Evolutionary conservation across 164 flowering plant species (phyloP), one percentile per base, ranked within the genome.

Genomic region (Stephania yunnanensis): DNA sequence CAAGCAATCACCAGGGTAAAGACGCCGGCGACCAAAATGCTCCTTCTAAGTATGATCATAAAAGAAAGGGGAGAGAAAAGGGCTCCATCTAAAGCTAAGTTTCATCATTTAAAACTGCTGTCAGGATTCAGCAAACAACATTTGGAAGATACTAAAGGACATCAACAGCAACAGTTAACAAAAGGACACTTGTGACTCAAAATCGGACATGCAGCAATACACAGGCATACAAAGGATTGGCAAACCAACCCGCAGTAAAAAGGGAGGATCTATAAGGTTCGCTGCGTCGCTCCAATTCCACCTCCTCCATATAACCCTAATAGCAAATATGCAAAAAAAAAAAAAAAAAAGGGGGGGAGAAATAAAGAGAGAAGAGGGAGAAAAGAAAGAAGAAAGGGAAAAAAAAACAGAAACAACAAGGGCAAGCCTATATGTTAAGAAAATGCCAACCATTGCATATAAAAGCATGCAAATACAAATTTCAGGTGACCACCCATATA

Each of bases 271-370:
- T 61, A 19, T 15, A 53, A 36, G 52, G 46, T 70, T 70, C 73
- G 61, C 31, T 36, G 52, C 77, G 71, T 66, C 75, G 80, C 73
- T 71, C 66, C 68, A 67, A 31, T 66, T 67, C 74, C 67, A 61
- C 67, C 45, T 68, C 69, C 71, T 71, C 81, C 68, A 71, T 46
- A 55, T 76, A 72, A 73, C 66, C 78, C 74, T 79, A 76, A 73
- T 53, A 52, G 68, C 53, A 75, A 45, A 55, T 30, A 73, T 63
- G 44, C 30, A 65, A 64, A 69, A 69, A n/a, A 25, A 44, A 22
- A 64, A 72, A 67, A 30, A 30, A 61, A 58, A 61, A 48, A 10
- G 70, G 68, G 15, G 29, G 4, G 42, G 42, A 66, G 48, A 9
- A 63, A 64, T 48, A 52, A 42, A 22, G 6, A 46, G 30, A 13